A percentile compares a stretch with the other conserved stretches of the same genome.
Evolutionary conservation across 306 rosid genomes (phyloP).

Genomic region (Prunus mongolica): DNA sequence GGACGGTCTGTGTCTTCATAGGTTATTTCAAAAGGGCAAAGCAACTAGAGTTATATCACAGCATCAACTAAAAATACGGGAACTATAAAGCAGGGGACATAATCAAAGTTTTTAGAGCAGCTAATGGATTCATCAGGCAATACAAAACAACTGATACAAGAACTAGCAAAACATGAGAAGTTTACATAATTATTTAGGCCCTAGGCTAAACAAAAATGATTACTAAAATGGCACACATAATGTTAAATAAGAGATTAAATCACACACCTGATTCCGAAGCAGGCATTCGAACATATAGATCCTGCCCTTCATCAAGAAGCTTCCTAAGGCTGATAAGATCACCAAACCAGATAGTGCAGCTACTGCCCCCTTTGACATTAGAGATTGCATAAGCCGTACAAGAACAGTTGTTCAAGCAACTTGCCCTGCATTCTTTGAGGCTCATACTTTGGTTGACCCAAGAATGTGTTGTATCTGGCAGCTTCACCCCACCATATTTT

Average conservation of each 20-base stretch:
- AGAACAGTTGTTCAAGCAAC: constrained; percentile 47
- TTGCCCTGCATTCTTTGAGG: constrained; percentile 35
- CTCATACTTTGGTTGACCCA: constrained; percentile 31
- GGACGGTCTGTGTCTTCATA: constrained; percentile 5
- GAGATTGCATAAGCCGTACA: constrained; percentile 54
- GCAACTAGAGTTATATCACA: neutral
- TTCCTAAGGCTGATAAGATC: constrained; percentile 33
- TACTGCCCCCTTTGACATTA: constrained; percentile 19
- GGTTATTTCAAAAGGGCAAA: neutral
- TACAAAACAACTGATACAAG: no score
- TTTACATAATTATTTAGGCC: neutral
- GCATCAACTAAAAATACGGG: neutral
- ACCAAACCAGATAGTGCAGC: constrained; percentile 52
- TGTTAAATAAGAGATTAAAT: no score
- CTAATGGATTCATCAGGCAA: no score
- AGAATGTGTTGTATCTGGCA: constrained; percentile 38
- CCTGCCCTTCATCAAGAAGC: constrained; percentile 19
- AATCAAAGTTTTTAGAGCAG: neutral
- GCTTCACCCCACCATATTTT: constrained; percentile 23
- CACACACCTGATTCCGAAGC: constrained; percentile 30
- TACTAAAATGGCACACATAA: no score
- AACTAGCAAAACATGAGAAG: neutral
- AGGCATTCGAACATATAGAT: constrained; percentile 32
- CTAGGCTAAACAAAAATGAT: neutral
- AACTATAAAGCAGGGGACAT: neutral